Evolutionary conservation across 2,329 filamentous ascomycete genomes (phyloP), one percentile per base, ranked within the genome.

Genomic region (Aspergillus fischeri): DNA sequence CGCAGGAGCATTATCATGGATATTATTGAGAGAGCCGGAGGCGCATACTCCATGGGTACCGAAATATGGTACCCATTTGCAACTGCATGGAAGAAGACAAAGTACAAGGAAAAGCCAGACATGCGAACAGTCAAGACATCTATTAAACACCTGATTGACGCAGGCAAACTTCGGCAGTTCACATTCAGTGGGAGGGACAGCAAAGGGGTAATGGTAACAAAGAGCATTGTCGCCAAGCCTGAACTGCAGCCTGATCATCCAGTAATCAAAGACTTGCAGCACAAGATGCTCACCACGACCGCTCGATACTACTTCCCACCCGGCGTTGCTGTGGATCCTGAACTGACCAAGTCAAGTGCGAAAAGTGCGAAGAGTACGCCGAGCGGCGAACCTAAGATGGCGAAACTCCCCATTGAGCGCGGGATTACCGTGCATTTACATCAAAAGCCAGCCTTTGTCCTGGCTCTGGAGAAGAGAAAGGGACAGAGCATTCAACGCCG

Each of bases 61-160:
- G 82, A 85, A 61, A 75, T 86, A n/a, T 79, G 77, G 68, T 76
- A 79, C 60, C 80, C 83, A 8, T 85, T 84, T 60, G 71, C 76
- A 14, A 78, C 78, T 2, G 71, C 78, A 17, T 87, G 84, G 83
- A 72, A 78, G 52, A 77, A 75, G 58, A 64, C 70, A 8, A 77
- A 76, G 14, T 68, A 75, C 57, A 68, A 75, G 45, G 74, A 75
- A 55, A 76, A 67, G 51, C 83, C 83, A 0, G 81, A 85, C 60
- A 73, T 77, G 38, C 75, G 78, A 41, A 85, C 83, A 1, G 68
- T 86, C 29, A 78, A 75, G 28, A 74, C 73, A 14, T 73, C 80
- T 2, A 70, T 85, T 51, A 81, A 80, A 57, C 67, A 75, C 21
- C 70, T 86, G 59, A 70, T 83, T 41, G 75, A 78, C 42, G 69